Evolutionary conservation across 192 early-diverging fungal genomes (phyloP).

Genomic region (Dispira simplex): DNA sequence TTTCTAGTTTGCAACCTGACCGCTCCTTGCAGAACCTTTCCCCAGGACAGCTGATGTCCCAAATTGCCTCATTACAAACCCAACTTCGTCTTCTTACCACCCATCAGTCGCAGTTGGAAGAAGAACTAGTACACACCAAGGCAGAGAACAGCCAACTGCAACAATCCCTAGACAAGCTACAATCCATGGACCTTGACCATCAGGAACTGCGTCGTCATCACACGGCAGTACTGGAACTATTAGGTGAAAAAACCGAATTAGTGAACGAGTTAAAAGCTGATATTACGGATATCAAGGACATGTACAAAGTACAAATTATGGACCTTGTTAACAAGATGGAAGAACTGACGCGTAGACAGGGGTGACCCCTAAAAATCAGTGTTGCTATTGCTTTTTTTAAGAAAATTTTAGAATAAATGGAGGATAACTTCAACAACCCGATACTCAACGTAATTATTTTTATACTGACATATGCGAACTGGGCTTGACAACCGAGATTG

Average conservation of each 20-base stretch:
- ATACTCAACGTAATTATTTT: too few relatives aligned
- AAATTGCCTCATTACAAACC: constrained; percentile 40
- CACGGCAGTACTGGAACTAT: constrained; percentile 57
- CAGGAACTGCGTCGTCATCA: constrained; percentile 39
- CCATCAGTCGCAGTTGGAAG: constrained; percentile 29
- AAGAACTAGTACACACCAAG: background rate
- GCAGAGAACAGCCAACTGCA: background rate
- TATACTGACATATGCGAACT: too few relatives aligned
- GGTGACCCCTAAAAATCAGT: background rate
- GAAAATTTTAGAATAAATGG: too few relatives aligned
- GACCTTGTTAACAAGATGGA: constrained; percentile 35
- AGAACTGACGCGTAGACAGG: constrained; percentile 4
- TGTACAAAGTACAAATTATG: constrained; percentile 46
- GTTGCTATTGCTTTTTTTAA: too few relatives aligned
- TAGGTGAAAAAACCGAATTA: constrained; percentile 81
- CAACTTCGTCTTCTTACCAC: constrained; percentile 45
- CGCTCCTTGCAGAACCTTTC: too few relatives aligned
- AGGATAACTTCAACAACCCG: too few relatives aligned
- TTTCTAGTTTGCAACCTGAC: too few relatives aligned
- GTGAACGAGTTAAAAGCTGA: constrained; percentile 67
- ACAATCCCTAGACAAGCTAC: background rate
- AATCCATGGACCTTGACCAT: constrained; percentile 29
- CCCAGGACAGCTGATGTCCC: constrained; percentile 38
- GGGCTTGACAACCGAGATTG: too few relatives aligned
- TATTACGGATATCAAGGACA: constrained; percentile 64